Evolutionary conservation across 1,284 basidiomycete genomes (phyloP).

Genomic region (Paramarasmius palmivorus): DNA sequence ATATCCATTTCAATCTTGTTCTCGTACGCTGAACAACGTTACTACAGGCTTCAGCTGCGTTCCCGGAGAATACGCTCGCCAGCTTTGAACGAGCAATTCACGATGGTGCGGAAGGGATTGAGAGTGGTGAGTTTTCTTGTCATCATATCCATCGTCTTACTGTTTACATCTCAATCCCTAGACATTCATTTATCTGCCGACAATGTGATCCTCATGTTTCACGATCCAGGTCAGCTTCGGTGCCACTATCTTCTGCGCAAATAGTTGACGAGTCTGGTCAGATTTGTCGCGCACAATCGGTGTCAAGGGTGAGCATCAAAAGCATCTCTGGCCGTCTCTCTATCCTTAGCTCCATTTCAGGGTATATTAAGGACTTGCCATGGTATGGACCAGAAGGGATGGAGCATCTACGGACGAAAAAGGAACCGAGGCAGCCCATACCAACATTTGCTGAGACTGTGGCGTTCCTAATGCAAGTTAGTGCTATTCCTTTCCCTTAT

Average conservation of each 20-base stretch:
- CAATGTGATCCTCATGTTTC: slow-evolving; percentile 92
- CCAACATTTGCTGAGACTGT: slow-evolving; percentile 87
- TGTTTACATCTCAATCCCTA: slow-evolving; percentile 58
- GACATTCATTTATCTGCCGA: slow-evolving; percentile 96
- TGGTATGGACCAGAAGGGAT: slow-evolving; percentile 79
- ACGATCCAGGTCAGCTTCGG: slow-evolving; percentile 77
- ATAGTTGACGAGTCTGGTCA: slow-evolving; percentile 25
- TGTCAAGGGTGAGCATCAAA: slow-evolving; percentile 49
- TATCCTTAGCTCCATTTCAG: slow-evolving; percentile 33
- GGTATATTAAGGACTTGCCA: slow-evolving; percentile 63
- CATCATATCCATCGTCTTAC: slow-evolving; percentile 19
- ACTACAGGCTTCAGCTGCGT: slow-evolving; percentile 77
- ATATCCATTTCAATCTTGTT: slow-evolving; percentile 7
- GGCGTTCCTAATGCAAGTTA: slow-evolving; percentile 75
- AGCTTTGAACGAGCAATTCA: slow-evolving; percentile 92
- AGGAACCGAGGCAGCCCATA: slow-evolving; percentile 83
- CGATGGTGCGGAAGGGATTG: slow-evolving; percentile 93
- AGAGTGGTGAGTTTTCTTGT: slow-evolving; percentile 73
- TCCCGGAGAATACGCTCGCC: slow-evolving; percentile 90
- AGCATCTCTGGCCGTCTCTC: slow-evolving; percentile 9
- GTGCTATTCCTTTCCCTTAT: slow-evolving; percentile 22
- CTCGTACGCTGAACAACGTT: too few relatives aligned
- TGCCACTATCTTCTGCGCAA: slow-evolving; percentile 8
- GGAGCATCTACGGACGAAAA: slow-evolving; percentile 79
- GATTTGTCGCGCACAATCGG: slow-evolving; percentile 70